These are phyloP conservation scores for Starmerella bacillaris DNA, from an alignment of 805 yeast species.

Conservation along the genomic window DNA sequence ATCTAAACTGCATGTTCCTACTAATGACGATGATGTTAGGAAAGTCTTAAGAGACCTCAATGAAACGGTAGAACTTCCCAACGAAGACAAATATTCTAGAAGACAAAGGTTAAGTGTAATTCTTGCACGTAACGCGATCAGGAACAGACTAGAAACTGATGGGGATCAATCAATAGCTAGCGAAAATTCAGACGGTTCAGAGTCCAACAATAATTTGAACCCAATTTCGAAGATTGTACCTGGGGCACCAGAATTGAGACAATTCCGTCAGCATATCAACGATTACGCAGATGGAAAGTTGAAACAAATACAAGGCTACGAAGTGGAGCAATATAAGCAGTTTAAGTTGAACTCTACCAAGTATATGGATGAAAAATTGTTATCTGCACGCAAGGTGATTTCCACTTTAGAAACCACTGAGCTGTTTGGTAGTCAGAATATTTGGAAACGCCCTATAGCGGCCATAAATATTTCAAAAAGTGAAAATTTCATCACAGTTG, in stretches of 20 bases:
- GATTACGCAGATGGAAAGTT: neutral
- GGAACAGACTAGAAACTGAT: no score
- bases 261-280: neutral
- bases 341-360: neutral
- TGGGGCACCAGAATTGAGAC: neutral
- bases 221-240: neutral
- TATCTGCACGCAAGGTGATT: neutral
- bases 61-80: conserved; percentile 39
- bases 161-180: no score
- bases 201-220: neutral
- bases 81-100: conserved; percentile 45
- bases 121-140: conserved; percentile 18
- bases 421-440: conserved; percentile 49
- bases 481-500: conserved; percentile 36
- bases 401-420: conserved; percentile 23
- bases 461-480: conserved; percentile 31
- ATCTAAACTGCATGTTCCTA: conserved; percentile 30
- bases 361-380: neutral
- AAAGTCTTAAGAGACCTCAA: conserved; percentile 30
- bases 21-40: conserved; percentile 48
- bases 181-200: neutral
- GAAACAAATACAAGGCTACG: neutral
- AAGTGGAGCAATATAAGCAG: neutral
- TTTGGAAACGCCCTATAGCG: conserved; percentile 54
- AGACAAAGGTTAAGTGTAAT: conserved; percentile 39